Base-by-base conservation (phyloP, 768 basidiomycete species). In the Lactarius tabidus region DNA sequence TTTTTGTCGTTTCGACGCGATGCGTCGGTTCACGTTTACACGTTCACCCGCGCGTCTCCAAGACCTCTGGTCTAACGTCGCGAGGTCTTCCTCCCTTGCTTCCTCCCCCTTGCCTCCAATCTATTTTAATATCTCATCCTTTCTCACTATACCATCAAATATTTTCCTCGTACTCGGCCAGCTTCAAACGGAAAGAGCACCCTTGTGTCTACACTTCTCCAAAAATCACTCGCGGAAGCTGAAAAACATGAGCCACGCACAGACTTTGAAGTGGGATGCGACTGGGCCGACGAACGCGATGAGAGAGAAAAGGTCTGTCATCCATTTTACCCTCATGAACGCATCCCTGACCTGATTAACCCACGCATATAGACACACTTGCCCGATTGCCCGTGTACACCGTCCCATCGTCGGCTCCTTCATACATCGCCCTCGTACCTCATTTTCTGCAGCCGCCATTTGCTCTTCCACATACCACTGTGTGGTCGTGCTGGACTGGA, bases 401-500 rank as follows among this genome's bases (percentile, higher is more conserved):
- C 23, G 88, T 94, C 91, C 91, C 10, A 0, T 91, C 91, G 2
- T 84, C 88, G 2, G 82, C 87, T n/a, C 75, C 81, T 1, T 82
- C 89, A 1, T 88, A 93, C 68, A 85, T 86, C 1, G 77, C 85
- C 15, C 75, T 96, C 35, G 70, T 96, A 0, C 91, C 93, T 0
- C 85, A 88, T 65, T 91, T 93, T 68, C 75, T 95, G 28, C 90
- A 91, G 1, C 87, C 93, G 1, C 80, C 84, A 63, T 78, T 82
- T 33, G 78, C 84, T 7, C 75, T 93, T 15, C 82, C 84, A 2
- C 87, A 92, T 67, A 89, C 89, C 0, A 79, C 92, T 35, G 85
- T 94, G 77, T 97, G 71, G 89, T 98, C 70, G 85, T 88, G 0
- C 79, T 98, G 12, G 95, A 98, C 74, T 99, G 97, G 96, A 96